Evolutionary conservation across 2,329 filamentous ascomycete genomes (phyloP).

Genomic region (Podosphaera xanthii): DNA sequence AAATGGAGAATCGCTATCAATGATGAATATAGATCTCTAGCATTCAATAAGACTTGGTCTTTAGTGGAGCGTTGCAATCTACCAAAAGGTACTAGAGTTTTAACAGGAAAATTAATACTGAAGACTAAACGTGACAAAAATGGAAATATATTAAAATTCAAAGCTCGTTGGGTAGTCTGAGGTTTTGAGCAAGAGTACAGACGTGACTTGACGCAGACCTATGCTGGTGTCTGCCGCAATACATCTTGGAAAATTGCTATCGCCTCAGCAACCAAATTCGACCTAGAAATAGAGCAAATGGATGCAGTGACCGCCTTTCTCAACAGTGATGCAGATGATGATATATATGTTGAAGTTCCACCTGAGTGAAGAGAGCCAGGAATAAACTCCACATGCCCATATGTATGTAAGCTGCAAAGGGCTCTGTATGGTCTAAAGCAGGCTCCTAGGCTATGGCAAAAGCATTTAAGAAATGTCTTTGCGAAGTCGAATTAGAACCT

Average conservation of each 20-base stretch:
- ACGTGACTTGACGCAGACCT: too few species aligned
- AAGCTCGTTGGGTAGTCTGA: too few species aligned
- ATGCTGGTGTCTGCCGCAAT: too few species aligned
- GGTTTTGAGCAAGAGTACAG: too few species aligned
- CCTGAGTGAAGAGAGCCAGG: not conserved
- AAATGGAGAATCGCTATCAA: too few species aligned
- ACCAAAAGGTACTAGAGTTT: not conserved
- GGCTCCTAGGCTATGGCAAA: not conserved
- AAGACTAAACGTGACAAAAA: not conserved
- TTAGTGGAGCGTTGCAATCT: not conserved
- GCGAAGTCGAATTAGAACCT: not conserved
- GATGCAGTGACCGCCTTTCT: not conserved
- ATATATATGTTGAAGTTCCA: not conserved
- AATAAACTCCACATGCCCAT: not conserved
- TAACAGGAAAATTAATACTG: not conserved
- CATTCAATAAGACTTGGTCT: not conserved
- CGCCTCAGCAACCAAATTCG: not conserved
- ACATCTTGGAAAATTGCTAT: not conserved
- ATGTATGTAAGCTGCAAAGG: not conserved
- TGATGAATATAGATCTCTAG: too few species aligned
- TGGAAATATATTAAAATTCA: too few species aligned
- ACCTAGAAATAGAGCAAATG: not conserved
- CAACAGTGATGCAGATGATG: not conserved
- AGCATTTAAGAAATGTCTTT: not conserved
- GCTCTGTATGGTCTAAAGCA: not conserved